Percentiles rank a stretch among this genome's conserved stretches.
phyloP scores from a whole-genome alignment of 495 filamentous ascomycete genomes.

The Lindgomyces ingoldianus region DNA sequence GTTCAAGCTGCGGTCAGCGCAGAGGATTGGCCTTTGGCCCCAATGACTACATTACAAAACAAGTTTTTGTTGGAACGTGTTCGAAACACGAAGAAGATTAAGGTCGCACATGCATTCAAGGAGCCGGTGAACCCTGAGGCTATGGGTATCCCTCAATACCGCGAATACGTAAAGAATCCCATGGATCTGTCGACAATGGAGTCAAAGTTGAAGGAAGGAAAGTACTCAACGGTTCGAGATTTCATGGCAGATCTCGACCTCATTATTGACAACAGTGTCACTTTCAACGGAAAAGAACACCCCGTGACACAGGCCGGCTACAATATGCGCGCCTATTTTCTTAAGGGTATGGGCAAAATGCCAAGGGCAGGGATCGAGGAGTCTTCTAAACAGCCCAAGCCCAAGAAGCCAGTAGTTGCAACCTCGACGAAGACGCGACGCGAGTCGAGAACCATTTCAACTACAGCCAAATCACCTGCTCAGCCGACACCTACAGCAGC shows the following conservation, averaged over 20 bases:
- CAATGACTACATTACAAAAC: slow-evolving; percentile 59
- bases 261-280: slow-evolving; percentile 71
- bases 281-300: slow-evolving; percentile 82
- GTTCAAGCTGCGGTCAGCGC: slow-evolving; percentile 22
- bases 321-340: slow-evolving; percentile 62
- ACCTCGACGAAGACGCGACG: slow-evolving; percentile 36
- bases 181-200: slow-evolving; percentile 87
- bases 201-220: slow-evolving; percentile 65
- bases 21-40: slow-evolving; percentile 33
- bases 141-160: slow-evolving; percentile 71
- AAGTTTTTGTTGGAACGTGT: slow-evolving; percentile 58
- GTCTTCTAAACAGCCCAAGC: slow-evolving; percentile 59
- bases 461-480: slow-evolving; percentile 38
- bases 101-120: slow-evolving; percentile 69
- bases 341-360: slow-evolving; percentile 57
- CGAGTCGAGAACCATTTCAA: slow-evolving; percentile 29
- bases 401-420: slow-evolving; percentile 52
- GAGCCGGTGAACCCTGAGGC: slow-evolving; percentile 71
- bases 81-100: slow-evolving; percentile 76
- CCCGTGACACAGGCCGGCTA: slow-evolving; percentile 63
- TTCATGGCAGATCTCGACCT: slow-evolving; percentile 71
- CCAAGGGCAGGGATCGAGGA: slow-evolving; percentile 53
- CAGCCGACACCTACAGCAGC: slow-evolving; percentile 53
- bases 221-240: slow-evolving; percentile 64
- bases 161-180: slow-evolving; percentile 67